phyloP scores from a whole-genome alignment of 2,329 filamentous ascomycete species.

The Nemania bipapillata region DNA sequence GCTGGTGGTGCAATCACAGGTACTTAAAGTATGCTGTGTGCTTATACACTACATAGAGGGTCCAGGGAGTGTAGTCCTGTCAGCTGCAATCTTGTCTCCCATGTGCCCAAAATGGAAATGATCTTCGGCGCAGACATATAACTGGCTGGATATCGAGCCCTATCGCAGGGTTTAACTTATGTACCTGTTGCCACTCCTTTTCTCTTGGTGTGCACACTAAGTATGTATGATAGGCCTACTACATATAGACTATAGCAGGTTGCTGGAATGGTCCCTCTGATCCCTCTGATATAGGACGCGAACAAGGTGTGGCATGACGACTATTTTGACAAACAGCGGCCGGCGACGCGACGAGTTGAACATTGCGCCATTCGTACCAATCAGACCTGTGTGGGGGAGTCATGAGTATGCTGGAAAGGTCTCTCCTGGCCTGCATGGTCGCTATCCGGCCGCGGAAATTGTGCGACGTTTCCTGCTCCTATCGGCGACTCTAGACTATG shows the following conservation, averaged over 20 bases:
- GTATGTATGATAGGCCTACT: not conserved
- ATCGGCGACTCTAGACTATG: conserved; percentile 30
- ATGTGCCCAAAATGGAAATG: conserved; percentile 28
- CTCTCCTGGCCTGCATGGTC: conserved; percentile 32
- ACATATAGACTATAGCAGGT: not conserved
- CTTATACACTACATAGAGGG: conserved; percentile 5
- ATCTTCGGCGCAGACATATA: conserved; percentile 27
- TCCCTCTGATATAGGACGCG: conserved; percentile 25
- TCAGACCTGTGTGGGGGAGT: conserved; percentile 31
- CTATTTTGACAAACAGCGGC: conserved; percentile 30
- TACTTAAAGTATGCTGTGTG: conserved; percentile 11
- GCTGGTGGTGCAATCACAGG: conserved; percentile 25
- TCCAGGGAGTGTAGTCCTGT: conserved; percentile 19
- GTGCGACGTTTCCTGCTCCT: conserved; percentile 25
- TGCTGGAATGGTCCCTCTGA: conserved; percentile 11
- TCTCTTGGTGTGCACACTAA: conserved; percentile 12
- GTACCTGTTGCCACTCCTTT: conserved; percentile 11
- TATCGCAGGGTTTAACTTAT: conserved; percentile 23
- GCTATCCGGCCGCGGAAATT: conserved; percentile 39
- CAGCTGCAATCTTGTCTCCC: conserved; percentile 36
- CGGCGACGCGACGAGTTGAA: conserved; percentile 29
- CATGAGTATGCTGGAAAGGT: conserved; percentile 25
- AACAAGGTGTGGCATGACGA: conserved; percentile 19
- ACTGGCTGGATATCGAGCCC: conserved; percentile 32
- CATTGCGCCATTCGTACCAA: conserved; percentile 21